Percentiles rank a stretch among this genome's conserved stretches.
These are phyloP conservation scores for Acacia pycnantha DNA, from an alignment of 331 rosid species.

Conservation along the genomic window DNA sequence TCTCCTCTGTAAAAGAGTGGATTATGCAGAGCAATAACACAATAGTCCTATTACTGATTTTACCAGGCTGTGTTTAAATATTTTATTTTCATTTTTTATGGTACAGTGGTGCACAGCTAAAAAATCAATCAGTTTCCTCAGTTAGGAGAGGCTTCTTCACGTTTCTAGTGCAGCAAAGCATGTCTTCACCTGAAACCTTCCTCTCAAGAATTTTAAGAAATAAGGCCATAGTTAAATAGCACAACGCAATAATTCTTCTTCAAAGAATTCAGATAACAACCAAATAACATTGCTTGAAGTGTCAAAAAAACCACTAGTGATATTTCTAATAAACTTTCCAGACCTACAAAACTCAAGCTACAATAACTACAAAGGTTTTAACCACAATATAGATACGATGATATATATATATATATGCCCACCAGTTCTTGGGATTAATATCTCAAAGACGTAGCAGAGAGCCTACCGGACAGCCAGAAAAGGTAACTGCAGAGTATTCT, in stretches of 20 bases:
- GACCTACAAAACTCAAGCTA: background rate
- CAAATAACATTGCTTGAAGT: constrained; percentile 1
- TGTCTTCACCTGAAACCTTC: background rate
- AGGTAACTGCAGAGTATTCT: constrained; percentile 42
- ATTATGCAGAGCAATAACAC: background rate
- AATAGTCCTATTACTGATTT: background rate
- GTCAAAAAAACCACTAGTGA: background rate
- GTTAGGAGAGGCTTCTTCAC: too few species aligned
- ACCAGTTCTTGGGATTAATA: background rate
- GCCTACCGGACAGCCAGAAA: constrained; percentile 31
- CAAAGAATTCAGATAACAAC: background rate
- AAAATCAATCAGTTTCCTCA: background rate
- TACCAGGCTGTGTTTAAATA: background rate
- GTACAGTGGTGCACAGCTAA: background rate
- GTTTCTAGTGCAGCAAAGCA: too few species aligned
- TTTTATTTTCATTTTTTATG: too few species aligned
- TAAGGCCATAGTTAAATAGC: background rate
- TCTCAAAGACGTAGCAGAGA: background rate
- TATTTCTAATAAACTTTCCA: background rate
- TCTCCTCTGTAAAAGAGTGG: background rate
- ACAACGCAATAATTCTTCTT: background rate
- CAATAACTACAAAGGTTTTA: background rate
- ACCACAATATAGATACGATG: background rate
- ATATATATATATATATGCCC: too few species aligned
- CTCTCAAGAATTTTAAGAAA: background rate